Percentiles rank a stretch among this genome's conserved stretches.
Conservation (phyloP, 306 rosid genomes). For the Rosa chinensis region DNA sequence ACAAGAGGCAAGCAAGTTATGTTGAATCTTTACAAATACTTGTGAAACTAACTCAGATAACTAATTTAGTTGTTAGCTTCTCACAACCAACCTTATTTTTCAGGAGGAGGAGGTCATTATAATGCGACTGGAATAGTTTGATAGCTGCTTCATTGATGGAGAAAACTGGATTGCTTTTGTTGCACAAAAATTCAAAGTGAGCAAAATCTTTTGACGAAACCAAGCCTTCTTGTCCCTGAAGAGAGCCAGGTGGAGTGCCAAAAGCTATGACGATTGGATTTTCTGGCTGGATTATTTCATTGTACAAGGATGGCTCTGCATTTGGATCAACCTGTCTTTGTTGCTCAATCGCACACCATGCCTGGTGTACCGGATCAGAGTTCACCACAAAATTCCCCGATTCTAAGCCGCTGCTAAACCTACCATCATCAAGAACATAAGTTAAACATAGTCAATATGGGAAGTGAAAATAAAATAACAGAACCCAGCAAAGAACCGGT, state of each 20-base stretch:
- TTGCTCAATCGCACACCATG: slow-evolving; percentile 30
- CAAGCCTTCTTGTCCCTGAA: slow-evolving; percentile 7
- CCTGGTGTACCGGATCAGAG: slow-evolving; percentile 32
- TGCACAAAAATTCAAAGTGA: slow-evolving; percentile 45
- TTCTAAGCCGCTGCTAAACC: slow-evolving; percentile 54
- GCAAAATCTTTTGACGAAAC: slow-evolving; percentile 28
- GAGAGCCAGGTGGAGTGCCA: slow-evolving; percentile 19
- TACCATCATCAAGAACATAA: slow-evolving; percentile 24
- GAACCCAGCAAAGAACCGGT: background rate
- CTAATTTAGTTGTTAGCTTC: too few species aligned
- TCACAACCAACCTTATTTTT: too few species aligned
- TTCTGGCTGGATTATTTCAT: background rate
- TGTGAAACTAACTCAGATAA: too few species aligned
- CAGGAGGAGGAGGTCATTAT: too few species aligned
- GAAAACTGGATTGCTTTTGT: slow-evolving; percentile 20
- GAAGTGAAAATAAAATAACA: background rate
- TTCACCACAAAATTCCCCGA: slow-evolving; percentile 29
- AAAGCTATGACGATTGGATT: slow-evolving; percentile 38
- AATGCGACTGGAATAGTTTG: too few species aligned
- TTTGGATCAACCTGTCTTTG: background rate
- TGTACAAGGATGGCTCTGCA: background rate
- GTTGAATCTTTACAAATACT: too few species aligned
- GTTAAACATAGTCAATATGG: background rate
- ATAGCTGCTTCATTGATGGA: slow-evolving; percentile 26
- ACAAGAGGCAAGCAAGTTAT: too few species aligned